Evolutionary conservation across 2,329 filamentous ascomycete genomes (phyloP).

Genomic region (Thelonectria olida): DNA sequence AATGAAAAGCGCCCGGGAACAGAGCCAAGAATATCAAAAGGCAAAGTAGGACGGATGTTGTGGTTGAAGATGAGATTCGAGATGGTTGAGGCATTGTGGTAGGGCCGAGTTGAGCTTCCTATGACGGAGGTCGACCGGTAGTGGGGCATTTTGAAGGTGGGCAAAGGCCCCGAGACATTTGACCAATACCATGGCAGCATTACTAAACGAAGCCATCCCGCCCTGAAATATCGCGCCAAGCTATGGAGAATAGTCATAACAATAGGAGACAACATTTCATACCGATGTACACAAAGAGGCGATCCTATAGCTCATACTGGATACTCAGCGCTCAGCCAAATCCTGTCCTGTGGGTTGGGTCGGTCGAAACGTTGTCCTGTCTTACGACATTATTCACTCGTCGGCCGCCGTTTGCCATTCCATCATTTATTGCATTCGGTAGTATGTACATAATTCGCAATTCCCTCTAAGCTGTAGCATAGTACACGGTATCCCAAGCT

Average conservation of each 20-base stretch:
- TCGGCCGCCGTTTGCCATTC: constrained; percentile 7
- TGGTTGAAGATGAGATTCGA: constrained; percentile 48
- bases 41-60: constrained; percentile 55
- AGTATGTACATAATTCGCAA: constrained; percentile 36
- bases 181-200: constrained; percentile 30
- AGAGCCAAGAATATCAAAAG: constrained; percentile 59
- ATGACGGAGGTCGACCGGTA: constrained; percentile 38
- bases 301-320: not conserved
- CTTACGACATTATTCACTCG: not conserved
- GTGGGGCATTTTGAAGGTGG: constrained; percentile 35
- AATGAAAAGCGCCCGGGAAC: constrained; percentile 64
- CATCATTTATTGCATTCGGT: constrained; percentile 36
- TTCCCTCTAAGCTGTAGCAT: constrained; percentile 24
- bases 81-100: constrained; percentile 52
- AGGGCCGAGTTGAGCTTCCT: constrained; percentile 27
- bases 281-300: not conserved
- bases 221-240: not conserved
- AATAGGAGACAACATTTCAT: not conserved
- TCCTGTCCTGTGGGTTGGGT: not conserved
- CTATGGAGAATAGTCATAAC: not conserved
- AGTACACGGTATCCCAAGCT: constrained; percentile 23
- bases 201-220: constrained; percentile 25
- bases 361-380: not conserved
- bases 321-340: not conserved
- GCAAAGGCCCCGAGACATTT: not conserved